Base-by-base conservation (phyloP, 179 eudicot genomes). In the Corrigiola litoralis region DNA sequence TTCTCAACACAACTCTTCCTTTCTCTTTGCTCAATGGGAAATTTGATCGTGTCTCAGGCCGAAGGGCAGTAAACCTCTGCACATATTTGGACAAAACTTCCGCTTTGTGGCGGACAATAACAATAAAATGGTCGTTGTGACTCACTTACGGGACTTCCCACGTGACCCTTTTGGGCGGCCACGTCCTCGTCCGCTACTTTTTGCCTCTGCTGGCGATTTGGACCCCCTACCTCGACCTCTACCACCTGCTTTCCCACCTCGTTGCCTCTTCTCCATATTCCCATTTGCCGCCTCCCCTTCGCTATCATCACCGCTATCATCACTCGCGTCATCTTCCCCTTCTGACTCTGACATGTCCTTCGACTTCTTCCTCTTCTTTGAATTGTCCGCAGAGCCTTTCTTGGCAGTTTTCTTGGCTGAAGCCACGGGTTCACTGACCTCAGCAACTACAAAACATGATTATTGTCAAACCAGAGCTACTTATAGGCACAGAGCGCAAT, bases 141-240 rank as follows among this genome's bases (percentile, higher is more conserved):
- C 34, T 59, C 79, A 77, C 73, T 80, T 85, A 46, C 82, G 81
- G 10, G 91, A 77, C 55, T 83, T 80, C 66, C 97, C 97, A 58
- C 96, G 85, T 56, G 77, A 82, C 41, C 84, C 82, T 59, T 68
- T 77, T 29, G 66, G 72, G 20, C 64, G 73, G 24, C 78, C 51
- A 24, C 95, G 86, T 17, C 96, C 95, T 56, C 90, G 69, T 5
- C 89, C 95, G n/a, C 85, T 79, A 46, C 70, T 74, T 69, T 63
- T 74, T n/a, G 66, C 53, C 78, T 74, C 77, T 10, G 34, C 69
- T 0, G 67, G 58, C 52, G 72, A 53, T 32, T 55, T 65, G 31
- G 69, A 80, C 17, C 44, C 77, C 61, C 47, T 66, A 42, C 69
- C 85, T 33, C 87, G 79, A 31, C 90, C 92, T 75, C 80, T 82